Evolutionary conservation across 1,139 yeast genomes (phyloP), one percentile per base, ranked within the genome.

Genomic region (Debaryomycetaceae sp.): DNA sequence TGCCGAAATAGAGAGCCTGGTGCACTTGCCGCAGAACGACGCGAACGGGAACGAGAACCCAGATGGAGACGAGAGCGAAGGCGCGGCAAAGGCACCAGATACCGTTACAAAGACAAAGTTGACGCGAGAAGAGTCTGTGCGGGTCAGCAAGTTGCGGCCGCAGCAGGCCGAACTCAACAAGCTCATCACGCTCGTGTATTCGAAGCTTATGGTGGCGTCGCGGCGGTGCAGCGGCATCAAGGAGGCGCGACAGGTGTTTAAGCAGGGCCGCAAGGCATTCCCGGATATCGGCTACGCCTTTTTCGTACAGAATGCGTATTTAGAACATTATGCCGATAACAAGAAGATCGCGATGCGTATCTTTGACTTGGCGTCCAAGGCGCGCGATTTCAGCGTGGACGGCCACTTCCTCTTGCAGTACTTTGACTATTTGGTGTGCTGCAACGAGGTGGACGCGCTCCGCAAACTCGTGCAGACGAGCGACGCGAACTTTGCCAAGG

Each of bases 361-460:
- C 23, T 79, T 85, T 51, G 93, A 82, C 39, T 55, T 85, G 28
- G 97, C 94, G 2, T 29, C 38, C 26, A 40, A 40, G 30, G 57
- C 80, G 57, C 80, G 75, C 47, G 54, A 69, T 34, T 79, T 70
- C 45, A 55, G 61, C 4, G 51, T 58, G 14, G 67, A 73, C 38
- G 79, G 82, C 3, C 70, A 65, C 16, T 87, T 77, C 47, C 64
- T 86, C 28, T 61, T 68, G 36, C 69, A 72, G 29, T 87, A 87
- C 49, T 61, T 90, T 44, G 73, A 78, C 36, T 87, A 81, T 47
- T 59, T 90, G 37, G 70, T 85, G 22, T 58, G 68, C 40, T 67
- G 70, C 23, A 80, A 80, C 48, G 95, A 86, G 49, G 79, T 77
- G 33, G 79, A 83, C 21, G 82, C 79, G 44, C 82, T 87, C 13